Base-by-base conservation (phyloP, 2,329 filamentous ascomycete genomes). In the Xylaria sp. region DNA sequence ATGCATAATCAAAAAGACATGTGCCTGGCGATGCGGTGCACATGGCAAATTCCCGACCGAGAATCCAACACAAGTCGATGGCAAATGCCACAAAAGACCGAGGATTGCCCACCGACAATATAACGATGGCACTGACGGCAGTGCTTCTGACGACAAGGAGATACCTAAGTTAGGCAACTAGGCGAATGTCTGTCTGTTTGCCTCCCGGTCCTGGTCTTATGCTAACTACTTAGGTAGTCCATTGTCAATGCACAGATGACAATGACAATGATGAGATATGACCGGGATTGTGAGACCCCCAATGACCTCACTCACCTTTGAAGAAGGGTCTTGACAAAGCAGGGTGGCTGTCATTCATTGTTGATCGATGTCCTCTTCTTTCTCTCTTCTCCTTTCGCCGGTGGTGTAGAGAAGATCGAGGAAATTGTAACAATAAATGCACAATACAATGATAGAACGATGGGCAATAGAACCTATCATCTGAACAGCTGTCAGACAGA, bases 11-110 rank as follows among this genome's bases (percentile, higher is more conserved):
- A 2, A 36, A 55, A 55, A 62, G 54, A 64, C 62, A 68, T 67
- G 61, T 70, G 65, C 64, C 68, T 59, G 51, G 64, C 65, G 15
- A 68, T 8, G 23, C 46, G 36, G 10, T 7, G 64, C 68, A 65
- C 62, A 68, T 71, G 66, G 66, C 66, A 68, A 68, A 64, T 71
- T 62, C 52, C 58, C 56, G 58, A 54, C 52, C 48, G 57, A 54
- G 31, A 60, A 58, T 41, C 43, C 51, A 9, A 54, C 3, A 57
- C 20, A 43, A 52, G 49, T 62, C 36, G 36, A 62, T 49, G 57
- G 64, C 56, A 59, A 57, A 31, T 18, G 41, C n/a, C n/a, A 56
- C 31, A 59, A 57, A 31, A 20, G 41, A 59, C 31, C 43, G 52
- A 60, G 66, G 46, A 36, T 63, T 66, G 55, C 23, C 61, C 55